A percentile compares a stretch with the other conserved stretches of the same genome.
phyloP scores from a whole-genome alignment of 306 rosid species.

The Citrullus amarus region DNA sequence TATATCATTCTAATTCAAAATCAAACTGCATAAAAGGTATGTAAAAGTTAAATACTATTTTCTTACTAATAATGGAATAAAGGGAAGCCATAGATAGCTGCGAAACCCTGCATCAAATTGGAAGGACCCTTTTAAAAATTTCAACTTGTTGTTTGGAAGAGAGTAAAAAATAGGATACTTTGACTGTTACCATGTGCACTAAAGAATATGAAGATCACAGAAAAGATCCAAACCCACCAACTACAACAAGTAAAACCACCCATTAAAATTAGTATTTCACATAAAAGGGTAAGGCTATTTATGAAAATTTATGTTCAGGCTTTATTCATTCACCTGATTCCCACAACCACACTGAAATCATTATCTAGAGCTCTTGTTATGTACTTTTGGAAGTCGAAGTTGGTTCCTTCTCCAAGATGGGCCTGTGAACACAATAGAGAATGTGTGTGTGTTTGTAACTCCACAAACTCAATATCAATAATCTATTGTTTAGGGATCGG shows the following conservation, averaged over 20 bases:
- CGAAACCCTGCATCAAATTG: slow-evolving; percentile 26
- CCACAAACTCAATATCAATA: neutral
- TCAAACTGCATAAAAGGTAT: neutral
- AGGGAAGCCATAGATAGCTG: slow-evolving; percentile 42
- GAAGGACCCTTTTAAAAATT: neutral
- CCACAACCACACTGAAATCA: slow-evolving; percentile 43
- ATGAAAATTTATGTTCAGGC: neutral
- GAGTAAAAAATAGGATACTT: neutral
- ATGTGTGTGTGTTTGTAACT: neutral
- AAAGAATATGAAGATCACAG: slow-evolving; percentile 30
- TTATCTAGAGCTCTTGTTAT: slow-evolving; percentile 36
- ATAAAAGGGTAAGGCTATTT: neutral
- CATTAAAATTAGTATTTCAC: neutral
- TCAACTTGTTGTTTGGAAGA: neutral
- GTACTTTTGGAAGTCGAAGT: slow-evolving; percentile 43
- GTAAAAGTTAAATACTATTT: neutral
- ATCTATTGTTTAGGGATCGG: neutral
- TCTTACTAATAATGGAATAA: slow-evolving; percentile 47
- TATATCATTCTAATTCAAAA: neutral
- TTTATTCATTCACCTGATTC: slow-evolving; percentile 21
- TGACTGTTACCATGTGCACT: slow-evolving; percentile 34
- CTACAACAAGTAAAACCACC: slow-evolving; percentile 18
- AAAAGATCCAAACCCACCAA: slow-evolving; percentile 58
- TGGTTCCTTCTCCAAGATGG: slow-evolving; percentile 41
- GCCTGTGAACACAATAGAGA: slow-evolving; percentile 18